Base-by-base conservation (phyloP, 345 rosid species). In the Cardamine chenopodiifolia region DNA sequence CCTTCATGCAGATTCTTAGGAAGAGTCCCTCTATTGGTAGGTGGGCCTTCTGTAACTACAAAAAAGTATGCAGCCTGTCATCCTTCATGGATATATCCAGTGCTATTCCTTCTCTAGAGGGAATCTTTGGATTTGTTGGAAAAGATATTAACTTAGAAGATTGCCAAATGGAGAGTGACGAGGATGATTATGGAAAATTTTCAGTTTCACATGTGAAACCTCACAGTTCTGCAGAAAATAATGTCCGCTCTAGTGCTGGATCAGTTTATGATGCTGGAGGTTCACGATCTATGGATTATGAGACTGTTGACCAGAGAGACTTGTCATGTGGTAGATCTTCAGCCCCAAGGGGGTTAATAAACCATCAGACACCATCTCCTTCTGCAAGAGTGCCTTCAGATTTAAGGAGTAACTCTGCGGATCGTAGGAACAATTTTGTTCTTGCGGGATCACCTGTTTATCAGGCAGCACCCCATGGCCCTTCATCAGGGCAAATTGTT, bases 351-450 rank as follows among this genome's bases (percentile, higher is more conserved):
- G 93, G 91, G 70, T 66, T 71, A 58, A 40, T 70, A 40, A 85
- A 81, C 55, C 89, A 85, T 67, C 92, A 84, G 37, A 71, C 84
- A 72, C 80, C 80, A 74, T 92, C 97, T 77, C 96, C 96, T 81
- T 85, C 77, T 20, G 64, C 78, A 66, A 83, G 88, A 86, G 49
- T 80, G 57, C 78, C 87, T 20, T 74, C 81, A 34, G 89, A 86
- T 34, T 80, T 73, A 50, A 80, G 93, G 83, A 86, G 83, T 82
- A 91, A 80, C 78, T 87, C 90, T 48, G 85, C 83, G 76, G 97
- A 90, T 37, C 83, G 88, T 45, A 85, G 87, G 77, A 85, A 79
- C 75, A 84, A 78, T 47, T 82, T 77, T 68, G 57, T 69, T 75
- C 59, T 65, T 65, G 80, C 44, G 59, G 93, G 82, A 28, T 95